Evolutionary conservation across 768 basidiomycete genomes (phyloP), one percentile per base, ranked within the genome.

Genomic region (Mycena capillaripes): DNA sequence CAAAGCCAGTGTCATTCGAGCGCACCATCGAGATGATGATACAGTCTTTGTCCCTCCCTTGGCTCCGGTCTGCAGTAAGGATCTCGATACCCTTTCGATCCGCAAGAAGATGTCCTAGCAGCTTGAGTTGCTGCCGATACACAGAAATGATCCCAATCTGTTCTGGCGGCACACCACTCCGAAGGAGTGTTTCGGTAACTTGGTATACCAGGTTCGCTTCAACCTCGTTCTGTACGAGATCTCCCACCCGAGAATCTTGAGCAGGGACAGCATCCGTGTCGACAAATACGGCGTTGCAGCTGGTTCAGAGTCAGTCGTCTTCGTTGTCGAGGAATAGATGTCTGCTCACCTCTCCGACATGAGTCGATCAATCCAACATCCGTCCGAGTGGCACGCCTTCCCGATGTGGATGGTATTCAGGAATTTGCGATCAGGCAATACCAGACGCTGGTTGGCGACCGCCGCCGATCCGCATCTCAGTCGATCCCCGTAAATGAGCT

Each of bases 81-180:
- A 97, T 89, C 81, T 99, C 97, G 17, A 97, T 85, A 2, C 85
- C 89, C 44, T 87, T 85, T 67, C 84, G 85, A 50, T 81, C 82
- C 38, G 85, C 82, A 42, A 98, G 80, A 52, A 93, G 81, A 73
- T 93, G 87, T 0, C 91, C 87, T 32, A 99, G 82, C 1, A 97
- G 86, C 83, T 99, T 98, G 83, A 97, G 93, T 78, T 99, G 98
- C 75, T 99, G 98, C 2, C 97, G 90, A 80, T 99, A 99, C 44
- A 97, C 84, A 5, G 97, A 95, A 76, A 99, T 93, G 73, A 98
- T 85, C 12, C 95, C 97, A 66, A 99, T 91, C 74, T 97, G 91
- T 1, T 88, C 83, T 66, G 92, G 85, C 7, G 79, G 75, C 23
- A 97, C 84, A 4, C 96, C 97, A 57, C 90, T 85, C 6, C 80